These are phyloP conservation scores for Backusella luteola DNA, from an alignment of 192 early-diverging fungal genomes.

Conservation along the genomic window DNA sequence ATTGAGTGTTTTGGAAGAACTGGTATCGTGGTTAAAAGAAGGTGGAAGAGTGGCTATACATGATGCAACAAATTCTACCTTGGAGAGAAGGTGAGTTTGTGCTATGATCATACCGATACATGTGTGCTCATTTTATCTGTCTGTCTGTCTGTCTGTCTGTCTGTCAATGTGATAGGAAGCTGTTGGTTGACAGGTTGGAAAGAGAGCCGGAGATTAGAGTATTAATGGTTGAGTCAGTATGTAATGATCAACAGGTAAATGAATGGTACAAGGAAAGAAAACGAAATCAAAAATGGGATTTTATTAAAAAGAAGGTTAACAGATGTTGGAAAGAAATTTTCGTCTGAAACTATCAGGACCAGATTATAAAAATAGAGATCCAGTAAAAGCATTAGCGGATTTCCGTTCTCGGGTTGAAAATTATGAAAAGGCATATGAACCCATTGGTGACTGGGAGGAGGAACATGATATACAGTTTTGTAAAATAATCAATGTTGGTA, in stretches of 20 bases:
- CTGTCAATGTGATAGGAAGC: conserved; percentile 35
- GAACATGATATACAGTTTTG: conserved; percentile 80
- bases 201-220: conserved; percentile 64
- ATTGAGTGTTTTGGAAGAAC: conserved; percentile 88
- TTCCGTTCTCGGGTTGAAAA: conserved; percentile 84
- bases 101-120: not conserved
- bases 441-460: conserved; percentile 84
- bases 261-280: conserved; percentile 14
- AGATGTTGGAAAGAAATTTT: conserved; percentile 81
- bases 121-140: not conserved
- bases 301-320: conserved; percentile 25
- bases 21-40: conserved; percentile 83
- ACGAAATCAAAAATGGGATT: conserved; percentile 5
- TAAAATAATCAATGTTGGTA: conserved; percentile 96
- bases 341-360: conserved; percentile 90
- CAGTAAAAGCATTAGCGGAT: conserved; percentile 77
- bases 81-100: conserved; percentile 63
- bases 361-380: conserved; percentile 88
- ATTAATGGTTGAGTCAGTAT: conserved; percentile 83
- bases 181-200: conserved; percentile 59
- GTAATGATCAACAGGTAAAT: conserved; percentile 65
- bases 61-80: conserved; percentile 96
- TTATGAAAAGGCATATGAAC: conserved; percentile 92
- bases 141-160: not conserved
- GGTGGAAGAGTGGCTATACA: conserved; percentile 89